Percentiles rank a stretch among this genome's conserved stretches.
Evolutionary conservation across 2,329 filamentous ascomycete species (phyloP).

Genomic region (Nigrograna mackinnonii): DNA sequence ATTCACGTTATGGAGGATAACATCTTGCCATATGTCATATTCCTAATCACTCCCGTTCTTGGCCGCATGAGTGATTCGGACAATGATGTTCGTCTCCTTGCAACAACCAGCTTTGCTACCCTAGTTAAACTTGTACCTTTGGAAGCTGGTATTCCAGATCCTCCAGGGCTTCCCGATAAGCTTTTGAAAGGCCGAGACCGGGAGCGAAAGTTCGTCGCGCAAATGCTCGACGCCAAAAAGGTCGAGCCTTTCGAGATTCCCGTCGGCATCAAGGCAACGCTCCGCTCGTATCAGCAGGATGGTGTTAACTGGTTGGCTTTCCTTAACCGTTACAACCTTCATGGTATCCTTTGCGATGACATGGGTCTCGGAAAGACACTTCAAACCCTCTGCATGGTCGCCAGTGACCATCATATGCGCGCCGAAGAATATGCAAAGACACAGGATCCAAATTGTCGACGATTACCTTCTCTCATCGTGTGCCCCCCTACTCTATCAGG

Average conservation of each 20-base stretch:
- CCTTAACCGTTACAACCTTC: conserved; percentile 95
- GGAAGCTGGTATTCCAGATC: conserved; percentile 95
- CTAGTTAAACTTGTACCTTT: conserved; percentile 95
- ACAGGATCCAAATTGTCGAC: conserved; percentile 74
- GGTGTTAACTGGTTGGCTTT: conserved; percentile 99
- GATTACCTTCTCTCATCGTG: conserved; percentile 88
- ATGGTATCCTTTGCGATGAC: conserved; percentile 97
- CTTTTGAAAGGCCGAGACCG: conserved; percentile 87
- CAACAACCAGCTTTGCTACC: conserved; percentile 95
- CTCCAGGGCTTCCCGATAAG: conserved; percentile 86
- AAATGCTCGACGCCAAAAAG: conserved; percentile 95
- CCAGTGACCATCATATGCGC: conserved; percentile 93
- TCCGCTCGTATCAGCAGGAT: conserved; percentile 97
- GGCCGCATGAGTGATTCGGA: conserved; percentile 99
- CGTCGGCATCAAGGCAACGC: conserved; percentile 93
- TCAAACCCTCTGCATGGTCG: conserved; percentile 96
- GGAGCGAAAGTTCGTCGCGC: conserved; percentile 93
- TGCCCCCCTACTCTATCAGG: conserved; percentile 95
- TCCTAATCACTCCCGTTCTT: conserved; percentile 94
- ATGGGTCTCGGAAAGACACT: conserved; percentile 99
- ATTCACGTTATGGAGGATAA: conserved; percentile 98
- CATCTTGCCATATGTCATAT: conserved; percentile 97
- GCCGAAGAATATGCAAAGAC: conserved; percentile 89
- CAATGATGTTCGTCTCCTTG: conserved; percentile 89
- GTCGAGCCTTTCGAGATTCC: conserved; percentile 93